Conservation (phyloP, 2,329 filamentous ascomycete genomes). For the Macrophomina pseudophaseolina region DNA sequence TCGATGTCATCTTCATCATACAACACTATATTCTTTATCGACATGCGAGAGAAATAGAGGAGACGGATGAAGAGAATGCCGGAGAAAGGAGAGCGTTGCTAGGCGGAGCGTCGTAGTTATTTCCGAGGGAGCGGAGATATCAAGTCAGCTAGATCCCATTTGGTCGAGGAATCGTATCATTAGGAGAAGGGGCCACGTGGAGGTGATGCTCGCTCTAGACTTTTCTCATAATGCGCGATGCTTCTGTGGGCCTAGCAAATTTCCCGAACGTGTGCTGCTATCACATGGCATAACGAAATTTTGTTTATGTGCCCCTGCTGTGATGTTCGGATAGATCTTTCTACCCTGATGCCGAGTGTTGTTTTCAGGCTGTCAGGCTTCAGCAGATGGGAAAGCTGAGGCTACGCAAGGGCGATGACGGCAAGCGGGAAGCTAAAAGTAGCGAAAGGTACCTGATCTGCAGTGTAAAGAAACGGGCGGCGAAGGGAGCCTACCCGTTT, state of each 20-base stretch:
- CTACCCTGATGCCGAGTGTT: background rate
- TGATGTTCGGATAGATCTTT: background rate
- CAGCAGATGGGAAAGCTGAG: background rate
- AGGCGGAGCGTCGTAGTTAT: background rate
- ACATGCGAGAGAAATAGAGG: conserved; percentile 34
- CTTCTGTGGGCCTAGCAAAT: background rate
- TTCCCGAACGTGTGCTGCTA: background rate
- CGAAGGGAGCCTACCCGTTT: background rate
- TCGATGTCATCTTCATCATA: conserved; percentile 82
- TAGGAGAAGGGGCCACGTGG: background rate
- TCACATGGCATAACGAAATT: background rate
- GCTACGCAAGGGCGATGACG: background rate
- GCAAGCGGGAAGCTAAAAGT: background rate
- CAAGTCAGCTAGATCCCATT: too few species aligned
- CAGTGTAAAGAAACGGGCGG: background rate
- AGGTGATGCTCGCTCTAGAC: background rate
- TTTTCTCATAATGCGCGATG: background rate
- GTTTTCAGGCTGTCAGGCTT: too few species aligned
- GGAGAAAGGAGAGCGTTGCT: conserved; percentile 2
- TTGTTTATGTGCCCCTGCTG: background rate
- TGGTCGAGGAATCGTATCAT: too few species aligned
- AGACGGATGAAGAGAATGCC: conserved; percentile 34
- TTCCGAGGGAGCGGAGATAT: background rate
- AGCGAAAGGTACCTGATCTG: background rate
- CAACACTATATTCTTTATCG: conserved; percentile 88